These are phyloP conservation scores for Rhamnella rubrinervis DNA, from an alignment of 331 rosid genomes.

Conservation along the genomic window DNA sequence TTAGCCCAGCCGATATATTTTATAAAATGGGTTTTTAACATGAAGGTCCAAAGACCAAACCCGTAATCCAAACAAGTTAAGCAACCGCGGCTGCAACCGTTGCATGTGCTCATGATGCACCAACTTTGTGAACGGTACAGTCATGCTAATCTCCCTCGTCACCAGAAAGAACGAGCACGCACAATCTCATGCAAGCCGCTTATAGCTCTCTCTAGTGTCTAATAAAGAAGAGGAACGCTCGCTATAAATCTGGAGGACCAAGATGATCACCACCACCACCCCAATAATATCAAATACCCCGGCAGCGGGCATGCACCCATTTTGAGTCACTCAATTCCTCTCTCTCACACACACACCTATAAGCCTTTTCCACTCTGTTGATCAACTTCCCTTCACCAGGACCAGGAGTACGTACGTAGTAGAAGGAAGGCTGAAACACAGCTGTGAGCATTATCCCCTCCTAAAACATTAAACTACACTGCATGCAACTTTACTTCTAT, in stretches of 20 bases:
- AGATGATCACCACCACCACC: neutral
- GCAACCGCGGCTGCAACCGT: too few species aligned
- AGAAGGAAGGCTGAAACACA: neutral
- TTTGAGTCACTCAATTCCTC: too few species aligned
- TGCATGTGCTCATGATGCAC: neutral
- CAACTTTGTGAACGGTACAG: conserved; percentile 8
- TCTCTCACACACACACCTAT: too few species aligned
- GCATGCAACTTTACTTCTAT: neutral
- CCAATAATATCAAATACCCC: too few species aligned
- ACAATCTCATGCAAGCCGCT: neutral
- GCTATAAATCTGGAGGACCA: conserved; percentile 10
- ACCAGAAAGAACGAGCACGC: conserved; percentile 36
- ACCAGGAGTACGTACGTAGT: neutral
- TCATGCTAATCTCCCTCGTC: conserved; percentile 30
- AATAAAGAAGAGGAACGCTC: neutral
- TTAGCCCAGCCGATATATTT: neutral
- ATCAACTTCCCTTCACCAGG: neutral
- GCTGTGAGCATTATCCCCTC: neutral
- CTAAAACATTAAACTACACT: neutral
- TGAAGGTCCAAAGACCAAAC: neutral
- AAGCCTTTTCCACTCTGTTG: neutral
- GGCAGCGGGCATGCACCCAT: too few species aligned
- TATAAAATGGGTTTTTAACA: neutral
- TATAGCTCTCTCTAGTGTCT: neutral
- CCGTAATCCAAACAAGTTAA: too few species aligned